Conservation (phyloP, 495 filamentous ascomycete species). For the Neurospora sp. region DNA sequence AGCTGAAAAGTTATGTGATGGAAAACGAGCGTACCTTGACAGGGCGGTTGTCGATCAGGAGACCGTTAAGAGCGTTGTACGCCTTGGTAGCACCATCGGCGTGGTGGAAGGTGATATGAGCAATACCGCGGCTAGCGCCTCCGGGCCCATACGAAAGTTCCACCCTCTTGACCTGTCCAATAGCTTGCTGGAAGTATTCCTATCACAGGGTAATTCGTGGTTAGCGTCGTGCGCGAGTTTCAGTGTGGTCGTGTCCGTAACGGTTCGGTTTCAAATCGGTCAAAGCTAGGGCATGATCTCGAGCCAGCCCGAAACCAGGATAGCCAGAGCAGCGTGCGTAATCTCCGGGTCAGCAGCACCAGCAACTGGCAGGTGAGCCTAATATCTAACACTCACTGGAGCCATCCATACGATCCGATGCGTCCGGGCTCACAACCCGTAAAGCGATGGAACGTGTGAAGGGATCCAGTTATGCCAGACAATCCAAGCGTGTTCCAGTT, state of each 20-base stretch:
- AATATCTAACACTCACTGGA: conserved; percentile 7
- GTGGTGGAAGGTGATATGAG: conserved; percentile 58
- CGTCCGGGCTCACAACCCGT: not conserved
- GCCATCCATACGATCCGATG: conserved; percentile 10
- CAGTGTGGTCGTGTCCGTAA: not conserved
- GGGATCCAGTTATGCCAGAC: conserved; percentile 2
- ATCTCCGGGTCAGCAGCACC: conserved; percentile 10
- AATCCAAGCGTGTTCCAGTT: not conserved
- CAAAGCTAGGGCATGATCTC: not conserved
- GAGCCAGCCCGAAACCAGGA: conserved; percentile 13
- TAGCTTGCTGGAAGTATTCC: conserved; percentile 88
- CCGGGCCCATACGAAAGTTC: conserved; percentile 87
- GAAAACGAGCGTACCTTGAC: conserved; percentile 60
- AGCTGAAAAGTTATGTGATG: not conserved
- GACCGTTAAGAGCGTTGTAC: conserved; percentile 68
- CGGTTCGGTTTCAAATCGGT: conserved; percentile 1
- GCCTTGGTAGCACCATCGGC: conserved; percentile 72
- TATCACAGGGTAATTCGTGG: conserved; percentile 42
- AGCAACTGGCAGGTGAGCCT: conserved; percentile 19
- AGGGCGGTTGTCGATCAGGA: conserved; percentile 77
- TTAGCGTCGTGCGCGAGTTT: conserved; percentile 23
- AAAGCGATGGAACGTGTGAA: conserved; percentile 7
- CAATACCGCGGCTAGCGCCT: conserved; percentile 81
- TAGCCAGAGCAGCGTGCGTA: conserved; percentile 28
- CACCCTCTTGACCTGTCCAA: conserved; percentile 82